phyloP scores from a whole-genome alignment of 2,329 filamentous ascomycete genomes.

The Moelleriella libera region DNA sequence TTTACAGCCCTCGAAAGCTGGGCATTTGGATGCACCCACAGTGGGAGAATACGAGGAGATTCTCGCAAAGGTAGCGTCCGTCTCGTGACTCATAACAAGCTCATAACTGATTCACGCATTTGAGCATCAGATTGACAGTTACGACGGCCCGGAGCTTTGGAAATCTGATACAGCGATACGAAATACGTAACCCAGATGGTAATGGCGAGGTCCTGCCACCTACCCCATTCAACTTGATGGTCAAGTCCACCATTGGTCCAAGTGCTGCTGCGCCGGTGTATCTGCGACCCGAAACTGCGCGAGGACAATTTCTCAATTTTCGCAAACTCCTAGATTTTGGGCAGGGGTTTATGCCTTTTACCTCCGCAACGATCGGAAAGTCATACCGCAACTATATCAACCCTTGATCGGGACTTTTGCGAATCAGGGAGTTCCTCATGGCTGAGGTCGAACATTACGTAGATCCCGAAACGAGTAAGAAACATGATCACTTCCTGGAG shows the following conservation, averaged over 20 bases:
- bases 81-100: too few species aligned
- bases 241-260: slow-evolving; percentile 87
- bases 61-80: slow-evolving; percentile 43
- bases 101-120: too few species aligned
- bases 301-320: slow-evolving; percentile 97
- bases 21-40: slow-evolving; percentile 77
- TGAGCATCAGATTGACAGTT: slow-evolving; percentile 64
- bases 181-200: slow-evolving; percentile 78
- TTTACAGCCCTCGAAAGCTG: slow-evolving; percentile 35
- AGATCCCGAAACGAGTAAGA: slow-evolving; percentile 87
- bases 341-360: slow-evolving; percentile 89
- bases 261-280: slow-evolving; percentile 78
- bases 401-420: slow-evolving; percentile 75
- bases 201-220: slow-evolving; percentile 65
- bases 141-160: slow-evolving; percentile 79
- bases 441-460: slow-evolving; percentile 98
- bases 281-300: slow-evolving; percentile 85
- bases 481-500: slow-evolving; percentile 76
- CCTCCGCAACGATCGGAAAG: slow-evolving; percentile 92
- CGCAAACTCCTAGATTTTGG: slow-evolving; percentile 94
- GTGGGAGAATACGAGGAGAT: slow-evolving; percentile 84
- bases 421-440: slow-evolving; percentile 96
- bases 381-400: slow-evolving; percentile 98
- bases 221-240: slow-evolving; percentile 97
- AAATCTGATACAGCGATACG: slow-evolving; percentile 76